phyloP scores from a whole-genome alignment of 2,329 filamentous ascomycete genomes.

The Fusarium lateritium region DNA sequence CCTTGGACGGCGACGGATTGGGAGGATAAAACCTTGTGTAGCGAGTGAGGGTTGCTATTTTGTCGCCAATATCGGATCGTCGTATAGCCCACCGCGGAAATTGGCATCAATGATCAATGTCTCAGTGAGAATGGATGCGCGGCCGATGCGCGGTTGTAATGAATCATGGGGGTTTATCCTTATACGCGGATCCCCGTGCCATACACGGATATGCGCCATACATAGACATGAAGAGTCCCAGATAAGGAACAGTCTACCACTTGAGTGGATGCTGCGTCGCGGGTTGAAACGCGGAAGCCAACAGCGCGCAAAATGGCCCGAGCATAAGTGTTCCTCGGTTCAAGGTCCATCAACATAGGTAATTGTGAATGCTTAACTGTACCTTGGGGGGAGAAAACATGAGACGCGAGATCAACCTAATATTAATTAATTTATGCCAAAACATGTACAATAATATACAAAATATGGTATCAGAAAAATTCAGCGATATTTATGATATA shows the following conservation, averaged over 20 bases:
- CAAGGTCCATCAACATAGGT: too few species aligned
- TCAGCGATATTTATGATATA: too few species aligned
- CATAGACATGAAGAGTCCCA: neutral
- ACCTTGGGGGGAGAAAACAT: too few species aligned
- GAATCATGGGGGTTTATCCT: neutral
- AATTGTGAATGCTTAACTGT: too few species aligned
- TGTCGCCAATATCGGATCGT: conserved; percentile 16
- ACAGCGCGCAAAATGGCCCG: conserved; percentile 14
- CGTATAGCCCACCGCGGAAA: conserved; percentile 15
- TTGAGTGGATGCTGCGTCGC: conserved; percentile 29
- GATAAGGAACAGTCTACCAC: neutral
- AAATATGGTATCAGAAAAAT: too few species aligned
- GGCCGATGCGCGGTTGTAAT: conserved; percentile 1
- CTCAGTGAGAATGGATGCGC: neutral
- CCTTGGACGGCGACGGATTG: conserved; percentile 19
- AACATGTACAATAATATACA: too few species aligned
- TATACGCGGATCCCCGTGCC: conserved; percentile 25
- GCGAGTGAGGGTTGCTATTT: neutral
- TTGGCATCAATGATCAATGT: conserved; percentile 14
- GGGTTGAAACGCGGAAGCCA: conserved; percentile 24
- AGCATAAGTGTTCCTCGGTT: neutral
- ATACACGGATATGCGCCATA: conserved; percentile 24
- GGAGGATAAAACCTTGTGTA: conserved; percentile 8
- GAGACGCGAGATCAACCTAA: too few species aligned
- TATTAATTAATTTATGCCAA: too few species aligned